Percentiles rank a stretch among this genome's conserved stretches.
phyloP scores from a whole-genome alignment of 805 yeast species.

The Starmerella geochares region DNA sequence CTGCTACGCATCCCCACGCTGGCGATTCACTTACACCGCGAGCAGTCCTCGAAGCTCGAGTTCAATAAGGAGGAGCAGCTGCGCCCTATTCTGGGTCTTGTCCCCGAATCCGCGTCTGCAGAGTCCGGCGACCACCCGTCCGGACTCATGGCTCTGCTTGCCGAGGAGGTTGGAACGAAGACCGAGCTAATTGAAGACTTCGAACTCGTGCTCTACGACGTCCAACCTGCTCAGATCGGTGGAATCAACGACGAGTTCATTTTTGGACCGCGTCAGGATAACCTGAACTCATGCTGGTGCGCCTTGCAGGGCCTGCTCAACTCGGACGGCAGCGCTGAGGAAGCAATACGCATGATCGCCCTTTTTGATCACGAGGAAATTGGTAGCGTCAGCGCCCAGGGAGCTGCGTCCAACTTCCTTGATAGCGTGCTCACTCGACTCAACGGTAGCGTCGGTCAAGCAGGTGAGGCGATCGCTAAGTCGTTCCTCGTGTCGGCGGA shows the following conservation, averaged over 20 bases:
- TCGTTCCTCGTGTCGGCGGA: slow-evolving; percentile 88
- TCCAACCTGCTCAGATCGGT: slow-evolving; percentile 73
- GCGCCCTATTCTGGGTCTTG: slow-evolving; percentile 71
- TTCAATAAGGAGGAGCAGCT: slow-evolving; percentile 82
- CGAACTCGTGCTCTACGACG: slow-evolving; percentile 75
- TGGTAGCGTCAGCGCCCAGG: slow-evolving; percentile 90
- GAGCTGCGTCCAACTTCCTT: slow-evolving; percentile 86
- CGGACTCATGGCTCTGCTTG: slow-evolving; percentile 58
- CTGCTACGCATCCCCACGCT: slow-evolving; percentile 83
- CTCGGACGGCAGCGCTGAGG: slow-evolving; percentile 34
- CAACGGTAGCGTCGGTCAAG: slow-evolving; percentile 41
- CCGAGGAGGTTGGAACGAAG: slow-evolving; percentile 48
- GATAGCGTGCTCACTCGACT: slow-evolving; percentile 68
- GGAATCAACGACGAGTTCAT: slow-evolving; percentile 86
- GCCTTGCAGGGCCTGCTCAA: slow-evolving; percentile 62
- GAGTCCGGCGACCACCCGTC: slow-evolving; percentile 64
- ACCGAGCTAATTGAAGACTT: slow-evolving; percentile 70
- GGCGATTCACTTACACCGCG: slow-evolving; percentile 83
- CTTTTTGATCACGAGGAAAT: slow-evolving; percentile 94
- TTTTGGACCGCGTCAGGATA: slow-evolving; percentile 85
- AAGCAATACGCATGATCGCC: slow-evolving; percentile 48
- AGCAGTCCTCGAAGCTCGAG: slow-evolving; percentile 59
- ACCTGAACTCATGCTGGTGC: slow-evolving; percentile 76
- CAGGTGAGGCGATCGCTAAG: slow-evolving; percentile 37
- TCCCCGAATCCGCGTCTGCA: slow-evolving; percentile 37